These are phyloP conservation scores for Fusarium pseudonygamai DNA, from an alignment of 2,329 filamentous ascomycete genomes.

Conservation along the genomic window DNA sequence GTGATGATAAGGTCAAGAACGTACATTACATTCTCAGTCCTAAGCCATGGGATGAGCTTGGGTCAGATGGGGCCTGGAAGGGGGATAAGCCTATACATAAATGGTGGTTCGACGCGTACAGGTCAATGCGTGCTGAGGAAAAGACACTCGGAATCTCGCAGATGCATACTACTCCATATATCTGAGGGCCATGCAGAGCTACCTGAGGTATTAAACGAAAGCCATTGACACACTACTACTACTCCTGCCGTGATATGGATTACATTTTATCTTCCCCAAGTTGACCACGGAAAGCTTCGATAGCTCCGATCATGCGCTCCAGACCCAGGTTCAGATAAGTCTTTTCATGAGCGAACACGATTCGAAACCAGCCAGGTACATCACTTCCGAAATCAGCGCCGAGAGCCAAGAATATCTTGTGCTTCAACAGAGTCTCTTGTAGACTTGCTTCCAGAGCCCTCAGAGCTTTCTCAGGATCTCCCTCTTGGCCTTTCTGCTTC, in stretches of 20 bases:
- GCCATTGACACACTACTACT: background rate
- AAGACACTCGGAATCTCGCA: background rate
- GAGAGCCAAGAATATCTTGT: background rate
- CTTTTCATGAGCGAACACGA: background rate
- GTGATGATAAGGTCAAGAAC: constrained; percentile 18
- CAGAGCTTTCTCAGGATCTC: rapidly evolving
- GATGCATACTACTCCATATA: too few species aligned
- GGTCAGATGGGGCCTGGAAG: background rate
- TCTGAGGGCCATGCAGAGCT: too few species aligned
- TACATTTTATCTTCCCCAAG: rapidly evolving
- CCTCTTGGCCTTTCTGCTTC: rapidly evolving
- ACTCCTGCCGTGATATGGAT: rapidly evolving
- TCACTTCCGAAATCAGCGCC: background rate
- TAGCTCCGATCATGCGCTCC: background rate
- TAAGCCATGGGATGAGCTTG: constrained; percentile 14
- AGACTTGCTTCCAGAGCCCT: background rate
- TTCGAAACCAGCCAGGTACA: background rate
- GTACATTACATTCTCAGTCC: constrained; percentile 23
- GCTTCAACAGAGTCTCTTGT: background rate
- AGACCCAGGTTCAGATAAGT: background rate
- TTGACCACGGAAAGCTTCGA: background rate
- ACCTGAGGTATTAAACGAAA: background rate
- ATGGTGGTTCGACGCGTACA: constrained; percentile 21
- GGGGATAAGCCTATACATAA: constrained; percentile 1
- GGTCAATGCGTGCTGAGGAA: background rate